A percentile compares a stretch with the other conserved stretches of the same genome.
phyloP scores from a whole-genome alignment of 2,329 filamentous ascomycete species.

The Penicillium sp. region DNA sequence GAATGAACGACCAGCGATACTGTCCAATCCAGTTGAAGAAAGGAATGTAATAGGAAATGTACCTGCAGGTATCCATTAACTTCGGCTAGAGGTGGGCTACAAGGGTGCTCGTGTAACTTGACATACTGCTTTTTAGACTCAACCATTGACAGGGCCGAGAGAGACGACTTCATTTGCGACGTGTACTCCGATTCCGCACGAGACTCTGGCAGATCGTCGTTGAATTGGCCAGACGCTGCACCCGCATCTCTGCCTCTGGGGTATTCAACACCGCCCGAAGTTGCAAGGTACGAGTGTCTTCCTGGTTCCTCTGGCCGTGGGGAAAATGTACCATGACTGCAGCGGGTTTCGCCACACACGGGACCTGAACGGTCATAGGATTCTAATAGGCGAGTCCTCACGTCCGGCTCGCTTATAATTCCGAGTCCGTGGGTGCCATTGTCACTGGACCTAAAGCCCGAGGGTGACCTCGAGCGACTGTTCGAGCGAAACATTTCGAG shows the following conservation, averaged over 20 bases:
- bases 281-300: conserved; percentile 42
- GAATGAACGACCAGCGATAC: conserved; percentile 75
- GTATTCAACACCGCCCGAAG: conserved; percentile 26
- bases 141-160: conserved; percentile 67
- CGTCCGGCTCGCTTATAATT: conserved; percentile 24
- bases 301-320: conserved; percentile 58
- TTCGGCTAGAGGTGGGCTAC: neutral
- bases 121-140: conserved; percentile 69
- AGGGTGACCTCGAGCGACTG: conserved; percentile 10
- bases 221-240: conserved; percentile 20
- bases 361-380: conserved; percentile 37
- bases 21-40: conserved; percentile 85
- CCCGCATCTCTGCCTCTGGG: conserved; percentile 31
- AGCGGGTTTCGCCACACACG: conserved; percentile 44
- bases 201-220: conserved; percentile 39
- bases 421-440: conserved; percentile 6
- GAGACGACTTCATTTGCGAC: conserved; percentile 67
- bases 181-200: conserved; percentile 58
- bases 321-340: conserved; percentile 73
- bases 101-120: neutral
- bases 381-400: conserved; percentile 37
- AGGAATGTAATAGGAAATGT: conserved; percentile 88
- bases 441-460: conserved; percentile 5
- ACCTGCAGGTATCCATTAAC: conserved; percentile 50
- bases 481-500: conserved; percentile 29